Conservation (phyloP, 352 stramenopile species). For the Paralagenidium karlingii region DNA sequence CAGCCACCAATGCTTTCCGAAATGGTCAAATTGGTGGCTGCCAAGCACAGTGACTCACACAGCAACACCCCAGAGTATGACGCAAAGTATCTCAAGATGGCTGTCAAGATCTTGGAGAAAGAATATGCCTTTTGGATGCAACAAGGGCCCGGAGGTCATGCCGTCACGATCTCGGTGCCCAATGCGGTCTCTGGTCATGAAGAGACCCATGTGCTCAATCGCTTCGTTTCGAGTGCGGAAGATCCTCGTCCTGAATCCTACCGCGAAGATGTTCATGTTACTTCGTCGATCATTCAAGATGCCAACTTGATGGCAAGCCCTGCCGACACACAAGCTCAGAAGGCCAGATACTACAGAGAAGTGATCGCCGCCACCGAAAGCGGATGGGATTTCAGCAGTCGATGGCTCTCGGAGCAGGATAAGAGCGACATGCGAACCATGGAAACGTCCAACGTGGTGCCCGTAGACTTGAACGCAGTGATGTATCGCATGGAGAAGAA, state of each 20-base stretch:
- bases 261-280: slow-evolving; percentile 60
- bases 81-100: slow-evolving; percentile 23
- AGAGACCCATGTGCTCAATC: slow-evolving; percentile 47
- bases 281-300: slow-evolving; percentile 44
- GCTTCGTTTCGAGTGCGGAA: slow-evolving; percentile 63
- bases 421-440: slow-evolving; percentile 57
- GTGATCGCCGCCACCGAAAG: slow-evolving; percentile 76
- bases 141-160: slow-evolving; percentile 36
- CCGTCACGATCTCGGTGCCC: slow-evolving; percentile 31
- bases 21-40: slow-evolving; percentile 60
- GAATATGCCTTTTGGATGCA: slow-evolving; percentile 85
- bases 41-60: slow-evolving; percentile 9
- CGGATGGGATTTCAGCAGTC: slow-evolving; percentile 86
- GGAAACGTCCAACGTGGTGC: slow-evolving; percentile 48
- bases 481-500: slow-evolving; percentile 72
- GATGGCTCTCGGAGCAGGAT: slow-evolving; percentile 66
- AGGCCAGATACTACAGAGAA: slow-evolving; percentile 71
- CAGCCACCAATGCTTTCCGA: slow-evolving; percentile 86
- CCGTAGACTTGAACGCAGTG: slow-evolving; percentile 78
- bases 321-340: slow-evolving; percentile 22
- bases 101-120: slow-evolving; percentile 49
- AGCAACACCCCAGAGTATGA: slow-evolving; percentile 31
- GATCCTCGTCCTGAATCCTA: slow-evolving; percentile 80
- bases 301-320: slow-evolving; percentile 1
- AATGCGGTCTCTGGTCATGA: too few relatives aligned